phyloP scores from a whole-genome alignment of 2,329 filamentous ascomycete species.

The Apiospora saccharicola region DNA sequence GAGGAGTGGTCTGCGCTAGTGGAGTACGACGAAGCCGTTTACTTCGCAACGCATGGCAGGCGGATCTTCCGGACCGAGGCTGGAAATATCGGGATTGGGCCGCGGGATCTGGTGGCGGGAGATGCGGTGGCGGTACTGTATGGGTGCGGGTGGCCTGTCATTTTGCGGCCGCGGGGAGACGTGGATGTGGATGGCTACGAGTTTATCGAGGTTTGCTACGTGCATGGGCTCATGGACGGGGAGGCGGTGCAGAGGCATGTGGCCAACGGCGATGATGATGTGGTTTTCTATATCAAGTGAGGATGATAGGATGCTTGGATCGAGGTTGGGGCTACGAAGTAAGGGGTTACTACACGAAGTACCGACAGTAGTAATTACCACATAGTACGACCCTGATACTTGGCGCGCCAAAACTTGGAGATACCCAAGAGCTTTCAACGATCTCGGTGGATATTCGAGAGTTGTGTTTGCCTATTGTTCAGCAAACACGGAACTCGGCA shows the following conservation, averaged over 20 bases:
- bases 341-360: not conserved
- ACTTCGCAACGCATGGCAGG: not conserved
- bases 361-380: not conserved
- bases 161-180: not conserved
- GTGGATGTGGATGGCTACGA: not conserved
- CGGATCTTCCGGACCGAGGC: not conserved
- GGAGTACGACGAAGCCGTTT: not conserved
- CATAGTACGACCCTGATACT: not conserved
- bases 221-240: not conserved
- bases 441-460: too few relatives aligned
- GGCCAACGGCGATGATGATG: not conserved
- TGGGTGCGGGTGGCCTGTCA: slow-evolving; percentile 7
- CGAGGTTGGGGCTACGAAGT: not conserved
- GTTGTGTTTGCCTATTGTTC: too few relatives aligned
- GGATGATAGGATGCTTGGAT: not conserved
- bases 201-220: not conserved
- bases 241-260: not conserved
- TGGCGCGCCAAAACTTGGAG: too few relatives aligned
- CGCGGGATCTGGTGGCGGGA: not conserved
- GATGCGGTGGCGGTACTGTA: slow-evolving; percentile 4
- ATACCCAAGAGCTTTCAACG: too few relatives aligned
- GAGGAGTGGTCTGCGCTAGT: not conserved
- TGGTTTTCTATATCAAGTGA: not conserved
- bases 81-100: not conserved
- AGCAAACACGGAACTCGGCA: too few relatives aligned